phyloP scores from a whole-genome alignment of 257 asterid species.

The Solanum tacnaense region DNA sequence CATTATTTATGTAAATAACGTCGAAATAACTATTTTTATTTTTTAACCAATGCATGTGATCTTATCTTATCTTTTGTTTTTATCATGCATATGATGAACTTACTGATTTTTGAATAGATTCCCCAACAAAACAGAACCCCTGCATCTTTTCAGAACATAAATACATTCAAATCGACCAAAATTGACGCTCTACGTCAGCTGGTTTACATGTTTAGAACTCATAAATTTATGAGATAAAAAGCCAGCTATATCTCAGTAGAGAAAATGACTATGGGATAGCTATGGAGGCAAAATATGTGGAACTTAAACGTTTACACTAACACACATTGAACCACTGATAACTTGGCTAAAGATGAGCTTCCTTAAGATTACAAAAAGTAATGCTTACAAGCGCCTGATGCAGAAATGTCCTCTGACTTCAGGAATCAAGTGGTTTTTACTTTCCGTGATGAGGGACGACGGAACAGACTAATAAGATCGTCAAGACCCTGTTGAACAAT shows the following conservation, averaged over 20 bases:
- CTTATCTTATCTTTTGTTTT: not conserved
- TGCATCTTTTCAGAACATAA: not conserved
- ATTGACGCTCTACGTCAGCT: not conserved
- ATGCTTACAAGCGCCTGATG: not conserved
- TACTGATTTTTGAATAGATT: not conserved
- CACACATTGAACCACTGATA: not conserved
- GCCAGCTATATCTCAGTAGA: not conserved
- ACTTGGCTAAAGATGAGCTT: not conserved
- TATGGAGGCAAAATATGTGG: not conserved
- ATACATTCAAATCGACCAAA: not conserved
- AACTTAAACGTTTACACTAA: not conserved
- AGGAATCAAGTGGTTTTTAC: constrained; percentile 42
- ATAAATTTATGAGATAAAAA: not conserved
- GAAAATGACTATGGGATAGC: not conserved
- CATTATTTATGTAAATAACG: too few species aligned
- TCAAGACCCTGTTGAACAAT: constrained; percentile 66
- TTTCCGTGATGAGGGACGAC: constrained; percentile 80
- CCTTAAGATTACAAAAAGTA: not conserved
- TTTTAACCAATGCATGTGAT: not conserved
- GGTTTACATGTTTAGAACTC: not conserved
- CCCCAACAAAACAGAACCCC: not conserved
- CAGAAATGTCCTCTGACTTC: not conserved
- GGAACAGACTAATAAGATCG: constrained; percentile 82
- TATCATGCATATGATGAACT: not conserved
- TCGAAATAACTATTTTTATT: too few species aligned